A percentile compares a stretch with the other conserved stretches of the same genome.
Evolutionary conservation across 1,284 basidiomycete species (phyloP).

Genomic region (Tilletia walkeri): DNA sequence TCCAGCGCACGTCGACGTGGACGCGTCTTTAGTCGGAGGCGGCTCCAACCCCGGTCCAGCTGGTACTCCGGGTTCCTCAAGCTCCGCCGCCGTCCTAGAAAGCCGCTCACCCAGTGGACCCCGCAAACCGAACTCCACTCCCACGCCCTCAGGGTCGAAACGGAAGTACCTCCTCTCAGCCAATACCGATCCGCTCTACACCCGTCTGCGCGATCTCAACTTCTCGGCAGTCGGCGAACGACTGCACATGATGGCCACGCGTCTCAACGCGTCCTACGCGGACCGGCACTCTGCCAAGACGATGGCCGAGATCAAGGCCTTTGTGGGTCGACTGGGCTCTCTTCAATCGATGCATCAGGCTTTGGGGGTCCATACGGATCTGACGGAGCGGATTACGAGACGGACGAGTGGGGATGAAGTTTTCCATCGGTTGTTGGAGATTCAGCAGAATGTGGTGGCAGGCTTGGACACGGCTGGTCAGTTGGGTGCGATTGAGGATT

Average conservation of each 20-base stretch:
- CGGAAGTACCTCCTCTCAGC: slow-evolving; percentile 81
- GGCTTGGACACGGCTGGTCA: slow-evolving; percentile 40
- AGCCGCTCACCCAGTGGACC: no score
- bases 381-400: slow-evolving; percentile 79
- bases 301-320: slow-evolving; percentile 85
- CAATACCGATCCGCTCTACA: slow-evolving; percentile 75
- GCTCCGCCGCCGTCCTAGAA: no score
- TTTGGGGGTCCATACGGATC: slow-evolving; percentile 80
- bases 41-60: slow-evolving; percentile 21
- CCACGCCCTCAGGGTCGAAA: slow-evolving; percentile 61
- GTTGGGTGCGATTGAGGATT: slow-evolving; percentile 45
- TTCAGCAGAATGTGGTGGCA: slow-evolving; percentile 92
- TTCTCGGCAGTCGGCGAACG: slow-evolving; percentile 86
- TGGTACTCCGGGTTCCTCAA: slow-evolving; percentile 22
- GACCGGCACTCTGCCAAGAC: slow-evolving; percentile 79
- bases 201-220: slow-evolving; percentile 83
- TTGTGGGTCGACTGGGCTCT: slow-evolving; percentile 89
- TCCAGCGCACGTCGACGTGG: slow-evolving; percentile 84
- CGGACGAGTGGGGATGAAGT: slow-evolving; percentile 60
- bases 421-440: slow-evolving; percentile 88
- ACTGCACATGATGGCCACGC: slow-evolving; percentile 76
- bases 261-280: slow-evolving; percentile 88
- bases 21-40: slow-evolving; percentile 68
- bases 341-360: slow-evolving; percentile 87
- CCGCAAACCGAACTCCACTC: slow-evolving; percentile 51